Base-by-base conservation (phyloP, 2,329 filamentous ascomycete species). In the Paraphoma sp. region DNA sequence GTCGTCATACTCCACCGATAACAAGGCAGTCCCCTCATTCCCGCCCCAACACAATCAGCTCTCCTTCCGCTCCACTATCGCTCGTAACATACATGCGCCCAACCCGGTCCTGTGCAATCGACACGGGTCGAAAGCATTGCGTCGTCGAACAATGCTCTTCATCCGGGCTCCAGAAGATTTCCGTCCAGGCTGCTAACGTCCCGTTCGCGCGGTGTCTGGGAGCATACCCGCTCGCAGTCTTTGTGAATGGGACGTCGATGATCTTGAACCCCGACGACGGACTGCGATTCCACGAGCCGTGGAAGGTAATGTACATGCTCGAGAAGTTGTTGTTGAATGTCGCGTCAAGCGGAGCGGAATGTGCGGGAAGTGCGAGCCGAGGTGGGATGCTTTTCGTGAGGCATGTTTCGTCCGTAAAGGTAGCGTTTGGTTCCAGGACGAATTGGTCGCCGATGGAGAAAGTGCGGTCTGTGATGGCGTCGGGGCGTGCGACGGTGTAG, bases 401-500 rank as follows among this genome's bases (percentile, higher is more conserved):
- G 56, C 71, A 74, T 29, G 65, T 70, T 5, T 62, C 57, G 43
- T 74, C 71, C 2, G 48, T 51, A 23, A 70, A 73, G 1, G 71
- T 69, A 2, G 50, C 51, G 44, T 74, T 74, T 7, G 71, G 70
- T n/a, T 69, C 59, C 8, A 72, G 48, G 2, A 73, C 69, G 41
- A 73, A 72, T 41, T 72, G 71, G 29, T 73, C 69, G 31, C 71
- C 69, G 1, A 64, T 46, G 1, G 48, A 18, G 46, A 72, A 71
- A 8, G 41, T 60, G 7, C 58, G 56, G 43, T 70, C 71, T 4
- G 66, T 64, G 45, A 72, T 69, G 5, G 40, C 48, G 1, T 51
- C 52, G 7, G 71, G 69, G 23, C 60, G 45, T 86, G 87, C 90
- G 14, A 87, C 78, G 0, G 88, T 81, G 65, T 87, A 88, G 76